Percentiles rank a stretch among this genome's conserved stretches.
phyloP scores from a whole-genome alignment of 148 eudicot species.

The Rhododendron ovatum region DNA sequence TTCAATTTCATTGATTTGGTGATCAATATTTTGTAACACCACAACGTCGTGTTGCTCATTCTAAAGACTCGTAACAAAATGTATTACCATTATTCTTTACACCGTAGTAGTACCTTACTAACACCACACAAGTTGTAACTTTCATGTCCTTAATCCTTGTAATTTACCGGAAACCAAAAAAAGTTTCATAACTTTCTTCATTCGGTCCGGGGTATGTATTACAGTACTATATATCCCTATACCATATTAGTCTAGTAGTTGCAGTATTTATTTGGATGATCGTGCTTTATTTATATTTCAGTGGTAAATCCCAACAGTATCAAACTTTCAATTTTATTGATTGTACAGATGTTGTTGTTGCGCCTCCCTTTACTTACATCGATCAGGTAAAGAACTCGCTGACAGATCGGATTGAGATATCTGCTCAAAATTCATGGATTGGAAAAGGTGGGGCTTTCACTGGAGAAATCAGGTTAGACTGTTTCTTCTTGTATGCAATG shows the following conservation, averaged over 20 bases:
- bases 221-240: neutral
- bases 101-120: neutral
- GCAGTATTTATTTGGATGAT: neutral
- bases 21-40: neutral
- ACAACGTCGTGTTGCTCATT: neutral
- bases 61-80: neutral
- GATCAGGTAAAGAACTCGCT: conserved; percentile 85
- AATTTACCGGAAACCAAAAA: neutral
- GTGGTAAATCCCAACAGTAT: neutral
- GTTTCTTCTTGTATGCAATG: neutral
- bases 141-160: neutral
- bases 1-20: neutral
- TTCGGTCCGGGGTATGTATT: neutral
- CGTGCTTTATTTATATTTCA: neutral
- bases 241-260: neutral
- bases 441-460: conserved; percentile 98
- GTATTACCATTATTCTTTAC: neutral
- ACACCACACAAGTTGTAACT: neutral
- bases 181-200: neutral
- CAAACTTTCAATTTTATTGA: neutral
- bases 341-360: conserved; percentile 83
- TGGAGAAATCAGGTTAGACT: conserved; percentile 85
- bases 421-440: conserved; percentile 95
- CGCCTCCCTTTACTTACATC: conserved; percentile 88
- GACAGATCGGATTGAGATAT: conserved; percentile 69